These are phyloP conservation scores for Globisporangium cederbergense DNA, from an alignment of 352 stramenopile genomes.

Conservation along the genomic window DNA sequence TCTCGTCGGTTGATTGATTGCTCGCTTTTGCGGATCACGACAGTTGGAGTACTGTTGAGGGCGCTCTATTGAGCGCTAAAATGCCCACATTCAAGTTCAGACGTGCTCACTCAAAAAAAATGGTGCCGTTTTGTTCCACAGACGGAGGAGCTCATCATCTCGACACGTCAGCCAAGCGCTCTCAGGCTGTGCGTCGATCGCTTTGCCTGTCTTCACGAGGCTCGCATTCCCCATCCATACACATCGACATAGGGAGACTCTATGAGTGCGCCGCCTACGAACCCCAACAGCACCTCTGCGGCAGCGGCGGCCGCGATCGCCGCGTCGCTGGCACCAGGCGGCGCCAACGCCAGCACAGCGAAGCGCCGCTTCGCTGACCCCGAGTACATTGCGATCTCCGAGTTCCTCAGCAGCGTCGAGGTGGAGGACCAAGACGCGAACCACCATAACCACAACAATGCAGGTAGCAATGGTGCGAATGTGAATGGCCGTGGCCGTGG, in stretches of 20 bases:
- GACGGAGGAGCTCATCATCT: neutral
- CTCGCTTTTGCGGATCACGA: conserved; percentile 6
- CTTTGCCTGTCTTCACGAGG: neutral
- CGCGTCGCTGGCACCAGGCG: conserved; percentile 7
- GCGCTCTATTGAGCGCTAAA: conserved; percentile 18
- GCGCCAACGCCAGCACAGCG: neutral
- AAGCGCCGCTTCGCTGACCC: conserved; percentile 42
- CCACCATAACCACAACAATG: neutral
- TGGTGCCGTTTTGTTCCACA: neutral
- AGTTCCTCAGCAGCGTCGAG: conserved; percentile 66
- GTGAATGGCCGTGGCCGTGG: neutral
- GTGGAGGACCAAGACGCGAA: conserved; percentile 41
- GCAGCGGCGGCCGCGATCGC: conserved; percentile 15
- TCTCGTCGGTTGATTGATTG: neutral
- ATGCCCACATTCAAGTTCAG: too few species aligned
- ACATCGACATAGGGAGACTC: neutral
- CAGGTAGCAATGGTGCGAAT: neutral
- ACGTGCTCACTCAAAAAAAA: neutral
- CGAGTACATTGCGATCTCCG: conserved; percentile 63
- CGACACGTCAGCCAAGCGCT: too few species aligned
- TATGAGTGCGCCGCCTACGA: conserved; percentile 4
- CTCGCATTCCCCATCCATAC: neutral
- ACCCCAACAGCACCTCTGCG: neutral
- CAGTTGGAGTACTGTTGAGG: neutral
- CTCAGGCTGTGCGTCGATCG: too few species aligned